Percentiles rank a stretch among this genome's conserved stretches.
Evolutionary conservation across 2,329 filamentous ascomycete genomes (phyloP).

Genomic region (Paecilomyces niveus): DNA sequence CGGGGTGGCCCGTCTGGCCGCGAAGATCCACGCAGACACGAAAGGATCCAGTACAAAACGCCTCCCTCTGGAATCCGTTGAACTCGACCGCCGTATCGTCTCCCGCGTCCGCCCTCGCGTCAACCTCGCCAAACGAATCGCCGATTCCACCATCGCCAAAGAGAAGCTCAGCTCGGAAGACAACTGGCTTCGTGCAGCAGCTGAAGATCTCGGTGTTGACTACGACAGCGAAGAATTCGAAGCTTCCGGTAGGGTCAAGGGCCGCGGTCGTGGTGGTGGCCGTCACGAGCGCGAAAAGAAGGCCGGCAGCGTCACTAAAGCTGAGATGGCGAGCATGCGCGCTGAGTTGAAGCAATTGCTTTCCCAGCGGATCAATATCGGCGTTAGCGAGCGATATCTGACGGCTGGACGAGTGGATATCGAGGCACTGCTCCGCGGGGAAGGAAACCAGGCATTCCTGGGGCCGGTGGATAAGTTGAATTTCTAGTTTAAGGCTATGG

Average conservation of each 20-base stretch:
- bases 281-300: conserved; percentile 69
- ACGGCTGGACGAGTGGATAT: conserved; percentile 80
- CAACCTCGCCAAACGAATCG: conserved; percentile 75
- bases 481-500: conserved; percentile 14
- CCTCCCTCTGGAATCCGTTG: conserved; percentile 63
- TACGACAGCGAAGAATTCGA: conserved; percentile 85
- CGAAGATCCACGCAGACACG: conserved; percentile 69
- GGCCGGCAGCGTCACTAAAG: conserved; percentile 61
- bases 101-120: conserved; percentile 69
- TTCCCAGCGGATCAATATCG: conserved; percentile 69
- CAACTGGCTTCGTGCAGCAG: conserved; percentile 73
- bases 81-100: conserved; percentile 74
- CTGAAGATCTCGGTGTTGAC: conserved; percentile 88
- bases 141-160: conserved; percentile 76
- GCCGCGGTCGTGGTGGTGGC: conserved; percentile 67
- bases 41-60: conserved; percentile 44
- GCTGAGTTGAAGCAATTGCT: conserved; percentile 67
- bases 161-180: conserved; percentile 80
- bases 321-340: conserved; percentile 61
- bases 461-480: conserved; percentile 47
- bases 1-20: conserved; percentile 73
- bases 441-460: conserved; percentile 59
- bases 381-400: conserved; percentile 81
- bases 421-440: conserved; percentile 60
- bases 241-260: conserved; percentile 54